Evolutionary conservation across 805 yeast species (phyloP).

Genomic region (Lachancea sp.): DNA sequence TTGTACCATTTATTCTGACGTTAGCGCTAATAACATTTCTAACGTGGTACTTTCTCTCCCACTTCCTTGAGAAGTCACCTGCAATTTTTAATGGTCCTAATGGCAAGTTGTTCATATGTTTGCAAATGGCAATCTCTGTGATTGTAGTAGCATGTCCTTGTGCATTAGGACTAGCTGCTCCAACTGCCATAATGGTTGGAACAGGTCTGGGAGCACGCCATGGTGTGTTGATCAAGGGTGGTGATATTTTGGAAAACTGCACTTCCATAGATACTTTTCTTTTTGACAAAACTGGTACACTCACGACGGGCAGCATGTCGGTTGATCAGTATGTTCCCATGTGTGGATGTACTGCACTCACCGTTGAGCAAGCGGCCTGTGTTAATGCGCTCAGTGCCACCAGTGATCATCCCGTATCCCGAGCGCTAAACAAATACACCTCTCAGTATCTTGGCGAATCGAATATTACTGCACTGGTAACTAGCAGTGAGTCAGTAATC

Average conservation of each 20-base stretch:
- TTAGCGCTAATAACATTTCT: constrained; percentile 63
- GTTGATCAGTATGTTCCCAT: constrained; percentile 35
- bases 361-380: constrained; percentile 13
- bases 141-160: constrained; percentile 98
- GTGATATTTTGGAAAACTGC: constrained; percentile 75
- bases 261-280: constrained; percentile 57
- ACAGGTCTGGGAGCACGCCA: constrained; percentile 91
- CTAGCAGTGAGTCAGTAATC: constrained; percentile 28
- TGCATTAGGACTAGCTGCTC: constrained; percentile 95
- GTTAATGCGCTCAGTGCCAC: constrained; percentile 46
- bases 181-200: constrained; percentile 98
- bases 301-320: constrained; percentile 78
- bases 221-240: constrained; percentile 91
- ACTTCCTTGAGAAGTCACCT: constrained; percentile 39
- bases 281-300: constrained; percentile 94
- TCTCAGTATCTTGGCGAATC: constrained; percentile 9
- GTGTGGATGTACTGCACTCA: constrained; percentile 12
- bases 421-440: constrained; percentile 49
- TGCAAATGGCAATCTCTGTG: constrained; percentile 82
- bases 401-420: constrained; percentile 87
- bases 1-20: constrained; percentile 68
- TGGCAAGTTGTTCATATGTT: constrained; percentile 58
- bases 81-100: constrained; percentile 39
- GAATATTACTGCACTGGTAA: constrained; percentile 8
- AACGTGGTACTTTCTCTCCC: constrained; percentile 47